Evolutionary conservation across 768 basidiomycete genomes (phyloP), one percentile per base, ranked within the genome.

Genomic region (Lactifluus subvellereus): DNA sequence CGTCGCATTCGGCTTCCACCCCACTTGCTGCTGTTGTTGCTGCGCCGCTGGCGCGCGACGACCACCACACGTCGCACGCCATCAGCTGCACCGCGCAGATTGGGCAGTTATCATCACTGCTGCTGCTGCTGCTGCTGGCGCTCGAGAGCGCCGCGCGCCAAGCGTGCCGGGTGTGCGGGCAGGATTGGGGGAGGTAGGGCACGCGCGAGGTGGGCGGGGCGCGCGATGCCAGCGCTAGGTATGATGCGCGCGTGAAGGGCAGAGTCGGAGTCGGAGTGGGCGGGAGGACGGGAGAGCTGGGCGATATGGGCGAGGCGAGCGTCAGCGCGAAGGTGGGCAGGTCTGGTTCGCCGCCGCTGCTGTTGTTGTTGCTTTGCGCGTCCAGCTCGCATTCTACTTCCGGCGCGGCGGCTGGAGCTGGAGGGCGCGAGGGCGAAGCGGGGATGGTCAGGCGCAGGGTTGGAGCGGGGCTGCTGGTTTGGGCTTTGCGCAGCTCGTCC

Each of bases 1-100:
- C 27, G 27, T 27, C 27, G 27, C 27, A 27, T 8, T 45, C 45
- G 8, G 42, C 0, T 43, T 45, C 16, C 0, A 4, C 45, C 20
- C 8, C n/a, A 20, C 18, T 7, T 13, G 14, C 40, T 40, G 16
- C 16, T 43, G 16, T 0, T 27, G 27, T 3, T 27, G 27, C 27
- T 27, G 27, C 27, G 27, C 27, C 16, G 45, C 45, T 45, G 45
- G 2, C 18, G 18, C 37, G 45, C 6, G 51, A 50, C 6, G 10
- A 8, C 54, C 18, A 64, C 63, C 63, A 64, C 11, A 42, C 45
- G 9, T 60, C 53, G 37, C 63, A 64, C 2, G 63, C 63, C 13
- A 45, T 48, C 6, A 60, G 49, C 18, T 60, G 58, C 10, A 30
- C 2, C 4, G 10, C 4, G 8, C 43, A 43, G 5, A n/a, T 18